Percentiles rank a stretch among this genome's conserved stretches.
Conservation (phyloP, 1,284 basidiomycete genomes). For the Thecaphora thlaspeos region DNA sequence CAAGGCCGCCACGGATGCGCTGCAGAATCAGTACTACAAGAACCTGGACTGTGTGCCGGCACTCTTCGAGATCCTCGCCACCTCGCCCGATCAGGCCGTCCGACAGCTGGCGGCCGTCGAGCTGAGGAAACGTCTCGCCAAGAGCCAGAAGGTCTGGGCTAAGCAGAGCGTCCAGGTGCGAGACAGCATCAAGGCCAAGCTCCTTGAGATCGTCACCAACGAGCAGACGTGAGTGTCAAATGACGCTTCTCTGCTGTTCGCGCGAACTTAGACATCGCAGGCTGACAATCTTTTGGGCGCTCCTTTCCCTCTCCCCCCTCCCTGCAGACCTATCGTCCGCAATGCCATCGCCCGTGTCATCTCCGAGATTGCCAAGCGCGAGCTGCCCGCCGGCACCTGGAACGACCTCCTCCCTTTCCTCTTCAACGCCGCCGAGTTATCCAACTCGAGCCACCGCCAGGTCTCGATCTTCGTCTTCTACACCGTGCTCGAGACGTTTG, state of each 20-base stretch:
- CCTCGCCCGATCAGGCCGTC: conserved; percentile 73
- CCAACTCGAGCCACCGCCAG: conserved; percentile 76
- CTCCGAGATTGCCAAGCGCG: conserved; percentile 86
- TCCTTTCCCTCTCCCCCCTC: conserved; percentile 7
- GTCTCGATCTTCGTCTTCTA: conserved; percentile 87
- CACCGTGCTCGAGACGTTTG: conserved; percentile 86
- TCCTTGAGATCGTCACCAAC: conserved; percentile 75
- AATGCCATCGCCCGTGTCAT: conserved; percentile 83
- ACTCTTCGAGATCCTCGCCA: conserved; percentile 82
- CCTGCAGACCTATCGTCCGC: conserved; percentile 70
- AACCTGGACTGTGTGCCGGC: conserved; percentile 85
- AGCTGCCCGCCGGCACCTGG: conserved; percentile 82
- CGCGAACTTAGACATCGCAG: no score
- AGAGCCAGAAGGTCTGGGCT: conserved; percentile 80
- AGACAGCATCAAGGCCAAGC: conserved; percentile 78
- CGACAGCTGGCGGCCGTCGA: conserved; percentile 98
- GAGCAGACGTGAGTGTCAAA: conserved; percentile 72
- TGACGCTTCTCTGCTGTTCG: no score
- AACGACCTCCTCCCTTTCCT: conserved; percentile 84
- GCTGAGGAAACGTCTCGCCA: conserved; percentile 83
- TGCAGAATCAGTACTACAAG: conserved; percentile 70
- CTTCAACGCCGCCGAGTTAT: conserved; percentile 73
- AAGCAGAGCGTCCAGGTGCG: conserved; percentile 71
- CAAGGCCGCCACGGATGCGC: conserved; percentile 70
- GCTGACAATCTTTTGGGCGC: no score